Evolutionary conservation across 2,329 filamentous ascomycete species (phyloP), one percentile per base, ranked within the genome.

Genomic region (Trichoderma semiorbis): DNA sequence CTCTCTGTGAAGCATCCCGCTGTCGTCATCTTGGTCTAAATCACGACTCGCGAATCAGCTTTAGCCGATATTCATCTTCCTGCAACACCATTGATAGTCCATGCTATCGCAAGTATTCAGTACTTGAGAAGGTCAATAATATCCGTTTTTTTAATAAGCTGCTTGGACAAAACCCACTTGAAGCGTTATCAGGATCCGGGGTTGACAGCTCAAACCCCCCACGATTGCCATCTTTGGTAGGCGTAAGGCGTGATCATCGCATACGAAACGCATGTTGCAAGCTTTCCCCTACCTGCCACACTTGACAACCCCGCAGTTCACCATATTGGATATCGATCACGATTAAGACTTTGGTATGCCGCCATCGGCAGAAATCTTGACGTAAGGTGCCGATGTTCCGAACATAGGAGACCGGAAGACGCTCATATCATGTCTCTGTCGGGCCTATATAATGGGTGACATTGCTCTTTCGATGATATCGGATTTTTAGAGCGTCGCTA

Each of bases 11-110:
- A 60, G 55, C 55, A 69, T 60, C 66, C 36, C 55, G 66, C 66
- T 69, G 55, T 60, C 68, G 68, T 63, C 68, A 70, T 70, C 58
- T 63, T 62, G 57, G 58, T 14, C 21, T 18, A 63, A 70, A 70
- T 70, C 68, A 70, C 68, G 68, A 70, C 68, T 63, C 68, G 5
- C 30, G 28, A 32, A 63, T 70, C 24, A 63, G 24, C 53, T 70
- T 70, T 62, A 63, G 68, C 47, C 58, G 58, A 53, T 34, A 53
- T 12, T 39, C 32, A 57, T 30, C 12, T 24, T 47, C 30, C n/a
- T 53, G 32, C 16, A 50, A 58, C 43, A 57, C 30, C 32, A 28
- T 8, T 26, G 14, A 58, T 68, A 30, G 28, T 32, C 32, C 21
- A 47, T 63, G 34, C 11, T 24, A 26, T 63, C 43, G 11, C 6